A percentile compares a stretch with the other conserved stretches of the same genome.
Conservation (phyloP, 179 eudicot genomes). For the Drosera spatulata region DNA sequence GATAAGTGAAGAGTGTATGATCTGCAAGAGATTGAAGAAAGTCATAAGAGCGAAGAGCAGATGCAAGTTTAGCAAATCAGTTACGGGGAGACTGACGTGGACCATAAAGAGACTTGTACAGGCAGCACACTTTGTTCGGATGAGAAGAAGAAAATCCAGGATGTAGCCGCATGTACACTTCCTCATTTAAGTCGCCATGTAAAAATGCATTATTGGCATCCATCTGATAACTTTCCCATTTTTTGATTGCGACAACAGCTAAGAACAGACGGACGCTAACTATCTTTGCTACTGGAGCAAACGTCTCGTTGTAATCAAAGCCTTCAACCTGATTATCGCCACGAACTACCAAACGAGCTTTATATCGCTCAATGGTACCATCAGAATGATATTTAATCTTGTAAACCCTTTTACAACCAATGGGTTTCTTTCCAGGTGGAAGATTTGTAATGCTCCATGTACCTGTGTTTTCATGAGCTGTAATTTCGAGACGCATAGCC, state of each 20-base stretch:
- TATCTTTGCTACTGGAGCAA: too few species aligned
- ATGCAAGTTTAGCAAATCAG: too few species aligned
- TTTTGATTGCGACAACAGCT: background rate
- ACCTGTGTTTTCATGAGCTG: background rate
- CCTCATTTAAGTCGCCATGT: too few species aligned
- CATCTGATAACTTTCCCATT: background rate
- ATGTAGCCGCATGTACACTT: too few species aligned
- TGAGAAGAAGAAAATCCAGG: background rate
- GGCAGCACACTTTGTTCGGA: background rate
- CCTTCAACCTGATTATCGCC: background rate
- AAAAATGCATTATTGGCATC: constrained; percentile 2
- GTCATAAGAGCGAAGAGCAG: too few species aligned
- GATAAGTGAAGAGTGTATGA: background rate
- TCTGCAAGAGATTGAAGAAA: background rate
- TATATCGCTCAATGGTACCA: constrained; percentile 2
- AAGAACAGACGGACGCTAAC: too few species aligned
- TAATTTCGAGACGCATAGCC: background rate
- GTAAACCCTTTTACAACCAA: constrained; percentile 4
- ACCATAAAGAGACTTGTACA: background rate
- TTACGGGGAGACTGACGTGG: background rate
- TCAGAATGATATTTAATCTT: background rate
- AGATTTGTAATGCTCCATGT: background rate
- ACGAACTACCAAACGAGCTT: background rate
- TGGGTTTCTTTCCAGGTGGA: background rate
- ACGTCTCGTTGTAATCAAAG: background rate